phyloP scores from a whole-genome alignment of 805 yeast genomes.

The Myxozyma mucilagina region DNA sequence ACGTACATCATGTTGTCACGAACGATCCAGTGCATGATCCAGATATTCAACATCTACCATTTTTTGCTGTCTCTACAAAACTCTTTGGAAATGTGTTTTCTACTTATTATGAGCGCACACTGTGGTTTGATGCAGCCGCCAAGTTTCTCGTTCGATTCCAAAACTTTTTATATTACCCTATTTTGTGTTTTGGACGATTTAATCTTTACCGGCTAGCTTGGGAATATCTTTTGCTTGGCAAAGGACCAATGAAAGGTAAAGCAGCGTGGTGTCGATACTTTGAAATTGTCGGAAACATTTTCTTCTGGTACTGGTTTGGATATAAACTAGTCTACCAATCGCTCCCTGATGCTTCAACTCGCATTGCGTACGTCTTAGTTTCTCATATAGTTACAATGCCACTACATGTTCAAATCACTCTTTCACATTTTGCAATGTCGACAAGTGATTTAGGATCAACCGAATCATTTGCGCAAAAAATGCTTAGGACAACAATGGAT shows the following conservation, averaged over 20 bases:
- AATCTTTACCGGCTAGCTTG: slow-evolving; percentile 80
- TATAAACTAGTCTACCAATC: slow-evolving; percentile 57
- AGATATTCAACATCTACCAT: slow-evolving; percentile 89
- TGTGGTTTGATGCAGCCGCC: slow-evolving; percentile 70
- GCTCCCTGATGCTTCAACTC: slow-evolving; percentile 54
- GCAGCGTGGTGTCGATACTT: slow-evolving; percentile 85
- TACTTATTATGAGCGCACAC: slow-evolving; percentile 69
- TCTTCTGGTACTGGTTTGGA: slow-evolving; percentile 81
- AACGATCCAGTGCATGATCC: slow-evolving; percentile 94
- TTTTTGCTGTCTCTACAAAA: slow-evolving; percentile 78
- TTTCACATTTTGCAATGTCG: slow-evolving; percentile 91
- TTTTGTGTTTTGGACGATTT: slow-evolving; percentile 80
- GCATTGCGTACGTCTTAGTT: slow-evolving; percentile 63
- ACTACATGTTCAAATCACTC: slow-evolving; percentile 89
- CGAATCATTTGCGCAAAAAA: slow-evolving; percentile 78
- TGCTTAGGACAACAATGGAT: slow-evolving; percentile 89
- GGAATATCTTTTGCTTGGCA: slow-evolving; percentile 70
- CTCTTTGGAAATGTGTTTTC: slow-evolving; percentile 71
- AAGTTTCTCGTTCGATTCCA: slow-evolving; percentile 61
- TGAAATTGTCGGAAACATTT: slow-evolving; percentile 66
- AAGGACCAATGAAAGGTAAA: slow-evolving; percentile 76
- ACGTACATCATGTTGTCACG: slow-evolving; percentile 89
- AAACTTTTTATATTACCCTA: slow-evolving; percentile 70
- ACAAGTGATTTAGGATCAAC: slow-evolving; percentile 80
- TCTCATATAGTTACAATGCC: slow-evolving; percentile 83